Evolutionary conservation across 208 protist genomes (phyloP).

Genomic region (Trypanosoma cruzi): DNA sequence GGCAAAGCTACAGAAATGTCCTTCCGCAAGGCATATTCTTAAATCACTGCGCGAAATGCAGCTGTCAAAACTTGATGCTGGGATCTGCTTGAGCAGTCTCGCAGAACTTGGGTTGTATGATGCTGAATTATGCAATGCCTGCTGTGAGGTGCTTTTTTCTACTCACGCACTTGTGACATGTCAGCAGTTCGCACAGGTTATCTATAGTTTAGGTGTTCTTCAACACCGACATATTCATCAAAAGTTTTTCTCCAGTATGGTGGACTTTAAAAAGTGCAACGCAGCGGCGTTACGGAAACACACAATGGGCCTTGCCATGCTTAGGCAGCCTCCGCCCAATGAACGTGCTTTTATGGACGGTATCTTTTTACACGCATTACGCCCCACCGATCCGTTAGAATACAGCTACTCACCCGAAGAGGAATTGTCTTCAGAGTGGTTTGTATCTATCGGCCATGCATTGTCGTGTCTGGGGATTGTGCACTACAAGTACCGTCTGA

Average conservation of each 20-base stretch:
- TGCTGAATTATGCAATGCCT: conserved; percentile 74
- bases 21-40: conserved; percentile 69
- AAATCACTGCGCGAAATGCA: conserved; percentile 45
- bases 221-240: conserved; percentile 87
- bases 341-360: conserved; percentile 66
- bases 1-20: conserved; percentile 84
- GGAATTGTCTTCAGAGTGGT: conserved; percentile 66
- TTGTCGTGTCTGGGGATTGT: conserved; percentile 71
- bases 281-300: conserved; percentile 64
- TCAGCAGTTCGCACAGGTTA: conserved; percentile 78
- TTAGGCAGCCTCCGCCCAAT: conserved; percentile 65
- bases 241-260: conserved; percentile 72
- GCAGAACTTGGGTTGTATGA: conserved; percentile 84
- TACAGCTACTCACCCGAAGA: conserved; percentile 32
- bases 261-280: conserved; percentile 68
- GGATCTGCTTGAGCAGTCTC: conserved; percentile 71
- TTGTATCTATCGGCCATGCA: conserved; percentile 78
- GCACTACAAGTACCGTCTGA: conserved; percentile 82
- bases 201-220: conserved; percentile 82
- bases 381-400: conserved; percentile 37
- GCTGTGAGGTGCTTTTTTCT: conserved; percentile 73
- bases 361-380: conserved; percentile 84
- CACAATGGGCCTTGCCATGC: conserved; percentile 81
- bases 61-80: conserved; percentile 76
- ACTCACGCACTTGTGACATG: conserved; percentile 69